phyloP scores from a whole-genome alignment of 768 basidiomycete species.

The Mycena kentingensis region DNA sequence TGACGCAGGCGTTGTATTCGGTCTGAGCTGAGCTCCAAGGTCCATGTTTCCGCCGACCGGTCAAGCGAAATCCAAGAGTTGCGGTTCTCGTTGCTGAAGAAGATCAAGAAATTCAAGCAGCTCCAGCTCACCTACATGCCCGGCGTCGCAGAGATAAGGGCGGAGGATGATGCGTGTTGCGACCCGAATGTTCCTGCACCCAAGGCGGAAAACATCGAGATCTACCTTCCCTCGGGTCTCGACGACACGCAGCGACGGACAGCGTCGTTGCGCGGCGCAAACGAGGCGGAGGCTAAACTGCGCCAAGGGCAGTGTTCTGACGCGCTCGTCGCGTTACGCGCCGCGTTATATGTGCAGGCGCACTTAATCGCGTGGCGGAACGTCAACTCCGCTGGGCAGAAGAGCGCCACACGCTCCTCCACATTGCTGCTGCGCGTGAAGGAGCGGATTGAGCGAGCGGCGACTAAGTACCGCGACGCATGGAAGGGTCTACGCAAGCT shows the following conservation, averaged over 20 bases:
- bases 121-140: conserved; percentile 10
- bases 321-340: not conserved
- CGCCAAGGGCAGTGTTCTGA: conserved; percentile 7
- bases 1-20: not conserved
- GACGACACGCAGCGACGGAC: not conserved
- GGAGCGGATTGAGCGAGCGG: conserved; percentile 1
- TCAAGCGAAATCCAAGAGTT: conserved; percentile 9
- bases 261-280: not conserved
- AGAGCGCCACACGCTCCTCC: not conserved
- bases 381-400: conserved; percentile 6
- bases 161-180: conserved; percentile 1
- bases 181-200: not conserved
- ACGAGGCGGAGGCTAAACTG: conserved; percentile 9
- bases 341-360: conserved; percentile 9
- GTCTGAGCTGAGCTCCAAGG: not conserved
- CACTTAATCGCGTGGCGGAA: conserved; percentile 12
- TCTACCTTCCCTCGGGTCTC: conserved; percentile 10
- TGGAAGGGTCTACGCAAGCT: not conserved
- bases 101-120: conserved; percentile 1
- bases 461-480: conserved; percentile 4
- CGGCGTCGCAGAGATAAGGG: not conserved
- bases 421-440: conserved; percentile 9
- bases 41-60: conserved; percentile 1
- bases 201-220: conserved; percentile 4
- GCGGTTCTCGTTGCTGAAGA: conserved; percentile 1